phyloP scores from a whole-genome alignment of 495 filamentous ascomycete species.

The Venustampulla echinocandica region DNA sequence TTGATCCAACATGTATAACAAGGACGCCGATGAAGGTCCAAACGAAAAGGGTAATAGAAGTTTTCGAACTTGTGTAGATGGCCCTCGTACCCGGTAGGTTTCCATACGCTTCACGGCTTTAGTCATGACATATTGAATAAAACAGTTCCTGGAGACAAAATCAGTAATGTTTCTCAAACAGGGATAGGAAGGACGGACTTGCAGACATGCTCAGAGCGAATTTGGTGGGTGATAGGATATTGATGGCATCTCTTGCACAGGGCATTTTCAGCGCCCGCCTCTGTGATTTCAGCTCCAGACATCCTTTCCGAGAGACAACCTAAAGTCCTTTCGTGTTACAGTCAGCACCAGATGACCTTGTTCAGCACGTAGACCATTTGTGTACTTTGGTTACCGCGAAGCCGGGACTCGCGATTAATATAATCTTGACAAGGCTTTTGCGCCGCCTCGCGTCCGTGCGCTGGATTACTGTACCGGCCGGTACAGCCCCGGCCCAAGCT shows the following conservation, averaged over 20 bases:
- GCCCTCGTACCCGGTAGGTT: slow-evolving; percentile 39
- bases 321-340: neutral
- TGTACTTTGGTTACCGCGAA: too few species aligned
- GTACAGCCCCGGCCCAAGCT: too few species aligned
- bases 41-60: slow-evolving; percentile 75
- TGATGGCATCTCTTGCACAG: slow-evolving; percentile 33
- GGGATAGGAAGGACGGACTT: slow-evolving; percentile 23
- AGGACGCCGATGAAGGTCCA: slow-evolving; percentile 69
- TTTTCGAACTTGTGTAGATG: slow-evolving; percentile 32
- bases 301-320: neutral
- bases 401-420: too few species aligned
- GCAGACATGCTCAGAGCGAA: slow-evolving; percentile 33
- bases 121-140: slow-evolving; percentile 59
- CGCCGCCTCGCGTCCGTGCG: too few species aligned
- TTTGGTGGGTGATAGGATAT: slow-evolving; percentile 26
- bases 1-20: slow-evolving; percentile 66
- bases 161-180: slow-evolving; percentile 20
- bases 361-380: too few species aligned
- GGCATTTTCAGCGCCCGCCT: neutral
- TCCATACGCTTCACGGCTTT: slow-evolving; percentile 79
- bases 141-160: slow-evolving; percentile 55
- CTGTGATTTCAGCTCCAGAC: neutral
- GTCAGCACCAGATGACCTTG: too few species aligned
- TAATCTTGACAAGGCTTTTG: too few species aligned
- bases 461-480: too few species aligned